Percentiles rank a stretch among this genome's conserved stretches.
These are phyloP conservation scores for Tuber brumale DNA, from an alignment of 495 filamentous ascomycete species.

Conservation along the genomic window DNA sequence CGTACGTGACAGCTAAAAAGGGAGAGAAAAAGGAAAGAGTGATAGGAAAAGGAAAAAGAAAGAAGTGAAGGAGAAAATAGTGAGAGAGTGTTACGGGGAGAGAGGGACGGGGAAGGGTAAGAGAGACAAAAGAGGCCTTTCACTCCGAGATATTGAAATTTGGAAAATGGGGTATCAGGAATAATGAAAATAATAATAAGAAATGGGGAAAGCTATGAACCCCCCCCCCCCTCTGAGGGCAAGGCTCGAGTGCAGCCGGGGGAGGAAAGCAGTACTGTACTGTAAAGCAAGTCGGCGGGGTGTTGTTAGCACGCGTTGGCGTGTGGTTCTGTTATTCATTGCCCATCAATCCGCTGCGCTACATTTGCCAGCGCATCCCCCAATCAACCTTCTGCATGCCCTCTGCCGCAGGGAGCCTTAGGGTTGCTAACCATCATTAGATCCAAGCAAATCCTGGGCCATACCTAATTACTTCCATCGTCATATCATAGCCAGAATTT, in stretches of 20 bases:
- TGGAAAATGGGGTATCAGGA: not conserved
- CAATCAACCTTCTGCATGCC: slow-evolving; percentile 27
- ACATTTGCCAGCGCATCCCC: slow-evolving; percentile 33
- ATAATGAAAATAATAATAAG: slow-evolving; percentile 14
- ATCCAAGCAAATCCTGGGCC: slow-evolving; percentile 29
- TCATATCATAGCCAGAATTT: slow-evolving; percentile 12
- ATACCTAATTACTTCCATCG: slow-evolving; percentile 34
- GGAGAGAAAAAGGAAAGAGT: slow-evolving; percentile 20
- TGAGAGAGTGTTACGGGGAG: no score
- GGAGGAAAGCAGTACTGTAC: slow-evolving; percentile 31
- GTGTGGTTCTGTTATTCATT: slow-evolving; percentile 11
- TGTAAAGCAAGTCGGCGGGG: slow-evolving; percentile 33
- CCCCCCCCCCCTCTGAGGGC: not conserved
- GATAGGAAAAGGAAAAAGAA: slow-evolving; percentile 24
- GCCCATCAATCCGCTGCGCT: slow-evolving; percentile 20
- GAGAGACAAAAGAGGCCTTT: not conserved
- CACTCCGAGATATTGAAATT: not conserved
- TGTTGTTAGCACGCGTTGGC: slow-evolving; percentile 22
- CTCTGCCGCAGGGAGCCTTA: slow-evolving; percentile 30
- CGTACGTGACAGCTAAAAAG: slow-evolving; percentile 25
- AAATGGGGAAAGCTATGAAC: slow-evolving; percentile 26
- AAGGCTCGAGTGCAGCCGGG: not conserved
- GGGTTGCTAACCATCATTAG: slow-evolving; percentile 36
- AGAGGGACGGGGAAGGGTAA: not conserved
- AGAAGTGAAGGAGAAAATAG: not conserved